Conservation (phyloP, 306 rosid species). For the Trifolium fragiferum region DNA sequence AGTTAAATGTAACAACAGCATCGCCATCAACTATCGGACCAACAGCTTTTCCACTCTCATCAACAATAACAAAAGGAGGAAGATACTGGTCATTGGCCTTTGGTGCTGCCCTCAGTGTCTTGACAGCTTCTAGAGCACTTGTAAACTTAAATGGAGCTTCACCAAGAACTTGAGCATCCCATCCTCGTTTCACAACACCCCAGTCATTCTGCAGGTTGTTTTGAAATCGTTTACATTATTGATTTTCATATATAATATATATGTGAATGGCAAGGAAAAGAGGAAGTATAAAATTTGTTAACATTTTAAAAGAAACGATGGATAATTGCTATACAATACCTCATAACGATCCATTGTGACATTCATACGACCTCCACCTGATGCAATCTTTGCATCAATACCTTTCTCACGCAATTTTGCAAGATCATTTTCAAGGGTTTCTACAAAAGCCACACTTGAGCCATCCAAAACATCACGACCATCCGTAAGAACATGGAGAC, state of each 20-base stretch:
- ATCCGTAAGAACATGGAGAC: constrained; percentile 90
- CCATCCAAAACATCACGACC: constrained; percentile 99
- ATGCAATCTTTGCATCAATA: constrained; percentile 85
- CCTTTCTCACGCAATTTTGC: constrained; percentile 74
- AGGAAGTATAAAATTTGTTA: neutral
- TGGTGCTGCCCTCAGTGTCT: constrained; percentile 73
- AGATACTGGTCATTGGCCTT: constrained; percentile 88
- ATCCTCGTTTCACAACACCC: constrained; percentile 96
- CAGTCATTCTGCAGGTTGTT: constrained; percentile 84
- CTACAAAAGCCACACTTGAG: constrained; percentile 84
- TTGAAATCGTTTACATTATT: constrained; percentile 7
- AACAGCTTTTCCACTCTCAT: constrained; percentile 78
- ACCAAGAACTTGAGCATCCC: constrained; percentile 99
- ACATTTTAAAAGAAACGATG: neutral
- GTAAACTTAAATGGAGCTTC: constrained; percentile 88
- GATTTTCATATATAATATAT: neutral
- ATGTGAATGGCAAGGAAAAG: neutral
- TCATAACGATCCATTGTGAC: constrained; percentile 99
- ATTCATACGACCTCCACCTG: constrained; percentile 99
- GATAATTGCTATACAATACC: constrained; percentile 45
- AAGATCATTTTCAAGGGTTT: constrained; percentile 84
- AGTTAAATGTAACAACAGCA: constrained; percentile 95
- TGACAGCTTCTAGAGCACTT: constrained; percentile 81
- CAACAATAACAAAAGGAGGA: constrained; percentile 93
- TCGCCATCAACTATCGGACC: constrained; percentile 98